These are phyloP conservation scores for Blastobotrys arbuscula DNA, from an alignment of 1,139 yeast species.

Conservation along the genomic window DNA sequence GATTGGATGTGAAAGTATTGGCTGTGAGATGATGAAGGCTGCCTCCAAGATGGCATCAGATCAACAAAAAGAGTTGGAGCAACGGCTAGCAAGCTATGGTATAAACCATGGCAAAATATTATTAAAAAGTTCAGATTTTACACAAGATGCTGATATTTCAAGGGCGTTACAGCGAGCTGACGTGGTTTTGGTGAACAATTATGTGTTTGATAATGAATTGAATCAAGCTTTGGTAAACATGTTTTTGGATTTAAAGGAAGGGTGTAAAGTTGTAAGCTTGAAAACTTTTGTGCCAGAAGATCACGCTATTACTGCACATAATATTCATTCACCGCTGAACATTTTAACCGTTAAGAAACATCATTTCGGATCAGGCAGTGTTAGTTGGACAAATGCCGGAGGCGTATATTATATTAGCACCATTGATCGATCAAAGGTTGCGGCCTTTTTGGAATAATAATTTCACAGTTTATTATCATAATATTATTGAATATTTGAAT, in stretches of 20 bases:
- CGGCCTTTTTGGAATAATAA: neutral
- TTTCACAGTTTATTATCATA: too few relatives aligned
- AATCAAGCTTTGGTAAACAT: conserved; percentile 64
- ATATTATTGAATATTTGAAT: neutral
- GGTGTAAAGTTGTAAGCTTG: conserved; percentile 72
- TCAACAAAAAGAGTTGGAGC: conserved; percentile 54
- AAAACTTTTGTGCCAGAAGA: conserved; percentile 62
- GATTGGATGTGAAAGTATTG: conserved; percentile 78
- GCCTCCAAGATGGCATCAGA: conserved; percentile 63
- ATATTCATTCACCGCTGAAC: conserved; percentile 51
- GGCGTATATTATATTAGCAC: conserved; percentile 78
- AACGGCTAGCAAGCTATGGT: conserved; percentile 60
- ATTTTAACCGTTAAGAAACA: conserved; percentile 58
- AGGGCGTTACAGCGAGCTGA: conserved; percentile 56
- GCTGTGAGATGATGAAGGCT: conserved; percentile 83
- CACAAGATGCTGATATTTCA: conserved; percentile 53
- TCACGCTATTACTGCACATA: conserved; percentile 47
- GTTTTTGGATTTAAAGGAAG: conserved; percentile 59
- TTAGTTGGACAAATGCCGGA: conserved; percentile 87
- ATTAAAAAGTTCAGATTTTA: conserved; percentile 63
- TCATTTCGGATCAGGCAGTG: conserved; percentile 64
- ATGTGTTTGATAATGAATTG: conserved; percentile 68
- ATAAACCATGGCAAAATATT: conserved; percentile 50
- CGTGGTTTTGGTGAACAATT: conserved; percentile 74
- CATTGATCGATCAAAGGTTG: conserved; percentile 40